Base-by-base conservation (phyloP, 305 asterid species). In the Rubia tinctorum region DNA sequence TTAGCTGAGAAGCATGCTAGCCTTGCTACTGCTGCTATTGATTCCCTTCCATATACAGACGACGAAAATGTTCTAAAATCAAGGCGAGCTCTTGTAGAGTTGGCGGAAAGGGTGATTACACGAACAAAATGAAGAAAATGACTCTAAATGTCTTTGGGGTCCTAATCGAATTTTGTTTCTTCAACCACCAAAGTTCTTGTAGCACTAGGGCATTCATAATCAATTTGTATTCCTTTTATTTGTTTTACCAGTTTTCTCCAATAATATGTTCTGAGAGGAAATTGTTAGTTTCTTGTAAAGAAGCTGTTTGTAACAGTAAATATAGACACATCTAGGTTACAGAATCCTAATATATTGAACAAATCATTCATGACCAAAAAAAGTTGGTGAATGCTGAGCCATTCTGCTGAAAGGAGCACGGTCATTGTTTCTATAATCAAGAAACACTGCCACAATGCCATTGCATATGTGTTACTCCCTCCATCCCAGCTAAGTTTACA, bases 21-120 rank as follows among this genome's bases (percentile, higher is more conserved):
- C 75, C 94, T 92, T 68, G 99, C 99, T 42, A 89, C 94, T 8
- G 98, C 86, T 56, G 97, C 97, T 11, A 84, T 95, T 20, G 90
- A 82, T 63, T 84, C 94, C 71, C 81, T 95, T n/a, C 99, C 98
- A 4, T 88, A 82, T 73, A 90, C 83, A n/a, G 78, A 86, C 18
- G 91, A 92, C 37, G 86, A 83, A 77, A 87, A 83, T 72, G 97
- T 95, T 60, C 91, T 85, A 76, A 85, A 75, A 77, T 89, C 98
- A 64, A 92, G 99, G 74, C 82, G 96, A 65, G 98, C 99, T 2
- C 97, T 95, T 73, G 84, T 90, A 75, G 94, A 92, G 76, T 81
- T 95, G 75, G 86, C 97, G 34, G 86, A 89, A 4, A 88, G 89
- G 85, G 99, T 95, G 71, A 88, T 92, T 83, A 84, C 89, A 73